Base-by-base conservation (phyloP, 352 stramenopile species). In the Blastocystis hominis region DNA sequence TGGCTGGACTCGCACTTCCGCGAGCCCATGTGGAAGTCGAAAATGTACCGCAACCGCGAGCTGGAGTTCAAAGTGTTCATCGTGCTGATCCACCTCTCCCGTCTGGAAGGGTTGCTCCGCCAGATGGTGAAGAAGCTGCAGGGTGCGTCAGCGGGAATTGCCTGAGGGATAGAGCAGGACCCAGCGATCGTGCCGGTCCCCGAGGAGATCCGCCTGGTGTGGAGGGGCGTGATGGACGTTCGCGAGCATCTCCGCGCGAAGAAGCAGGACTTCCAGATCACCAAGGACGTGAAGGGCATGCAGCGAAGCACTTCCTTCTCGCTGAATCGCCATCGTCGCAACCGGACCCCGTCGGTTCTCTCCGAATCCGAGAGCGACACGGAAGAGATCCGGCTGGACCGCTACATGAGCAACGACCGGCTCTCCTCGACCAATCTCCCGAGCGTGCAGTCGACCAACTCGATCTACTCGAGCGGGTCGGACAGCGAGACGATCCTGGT, bases 181-280 rank as follows among this genome's bases (percentile, higher is more conserved):
- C 42, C 66, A 30, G 46, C 77, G 38, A 36, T 78, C 34, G 55
- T 87, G 34, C 20, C 62, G 34, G 44, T 75, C 9, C 77, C 77
- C 6, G 77, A 87, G 40, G 77, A 78, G 44, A 10, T 87, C 1
- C 17, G 44, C 2, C 61, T 56, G 20, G 47, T 87, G 4, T 87
- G 66, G 62, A 75, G 55, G 36, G 62, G 77, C 4, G 66, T 87
- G 36, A 59, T 76, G 38, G 38, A 30, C 24, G 53, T 87, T 9
- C 62, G 77, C 47, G 77, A 87, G 44, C 61, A 78, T 24, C n/a
- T 87, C 10, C 62, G 77, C 38, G 30, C 77, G 6, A 75, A 77
- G 54, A 75, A 87, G 40, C 77, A 87, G 44, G 77, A 75, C 5
- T 87, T 87, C 77, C 44, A 84, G 72, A 64, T 84, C n/a, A 66